Percentiles rank a stretch among this genome's conserved stretches.
These are phyloP conservation scores for Pichia membranifaciens DNA, from an alignment of 805 yeast species.

Conservation along the genomic window DNA sequence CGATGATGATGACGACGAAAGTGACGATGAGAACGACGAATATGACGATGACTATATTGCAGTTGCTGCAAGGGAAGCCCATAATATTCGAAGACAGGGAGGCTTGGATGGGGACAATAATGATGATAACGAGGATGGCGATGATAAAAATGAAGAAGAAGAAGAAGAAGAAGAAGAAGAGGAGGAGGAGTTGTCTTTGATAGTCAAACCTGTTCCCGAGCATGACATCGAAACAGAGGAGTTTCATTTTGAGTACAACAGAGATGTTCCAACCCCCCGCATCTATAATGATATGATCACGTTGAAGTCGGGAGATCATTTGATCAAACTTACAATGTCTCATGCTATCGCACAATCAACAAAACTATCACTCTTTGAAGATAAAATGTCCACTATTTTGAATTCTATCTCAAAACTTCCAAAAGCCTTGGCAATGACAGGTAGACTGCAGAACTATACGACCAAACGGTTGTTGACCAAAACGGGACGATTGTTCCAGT, in stretches of 20 bases:
- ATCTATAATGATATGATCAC: constrained; percentile 95
- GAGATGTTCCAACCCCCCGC: constrained; percentile 44
- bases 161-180: constrained; percentile 8
- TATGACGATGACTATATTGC: constrained; percentile 2
- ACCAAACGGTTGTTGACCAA: constrained; percentile 81
- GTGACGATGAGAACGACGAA: constrained; percentile 20
- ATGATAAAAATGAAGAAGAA: constrained; percentile 2
- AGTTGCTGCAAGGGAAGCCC: background rate
- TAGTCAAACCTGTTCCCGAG: constrained; percentile 71
- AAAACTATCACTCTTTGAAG: constrained; percentile 83
- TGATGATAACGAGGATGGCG: constrained; percentile 10
- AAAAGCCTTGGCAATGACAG: constrained; percentile 82
- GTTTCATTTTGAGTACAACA: constrained; percentile 63
- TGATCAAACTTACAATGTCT: constrained; percentile 86
- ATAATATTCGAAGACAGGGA: background rate
- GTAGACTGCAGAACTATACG: constrained; percentile 69
- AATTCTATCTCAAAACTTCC: constrained; percentile 87
- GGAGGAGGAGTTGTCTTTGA: constrained; percentile 33
- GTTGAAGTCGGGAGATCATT: constrained; percentile 82
- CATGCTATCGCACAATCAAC: constrained; percentile 97
- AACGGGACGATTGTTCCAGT: constrained; percentile 83
- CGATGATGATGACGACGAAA: constrained; percentile 34
- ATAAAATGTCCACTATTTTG: constrained; percentile 78
- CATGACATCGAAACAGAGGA: constrained; percentile 92
- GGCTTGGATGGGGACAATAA: constrained; percentile 5